Evolutionary conservation across 2,329 filamentous ascomycete species (phyloP), one percentile per base, ranked within the genome.

Genomic region (Trematosphaeria pertusa): DNA sequence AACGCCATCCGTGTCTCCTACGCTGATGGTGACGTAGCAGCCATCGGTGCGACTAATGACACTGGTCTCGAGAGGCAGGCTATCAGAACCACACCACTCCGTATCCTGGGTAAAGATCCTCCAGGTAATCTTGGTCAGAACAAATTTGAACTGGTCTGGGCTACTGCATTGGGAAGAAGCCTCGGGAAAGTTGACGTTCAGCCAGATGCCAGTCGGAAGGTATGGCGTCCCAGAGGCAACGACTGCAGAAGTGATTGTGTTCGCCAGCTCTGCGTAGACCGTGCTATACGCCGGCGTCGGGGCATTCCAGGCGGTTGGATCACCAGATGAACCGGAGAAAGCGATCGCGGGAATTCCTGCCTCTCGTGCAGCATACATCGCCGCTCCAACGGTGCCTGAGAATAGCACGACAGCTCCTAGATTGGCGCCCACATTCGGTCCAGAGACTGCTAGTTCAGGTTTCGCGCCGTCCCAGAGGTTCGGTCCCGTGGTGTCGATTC

Each of bases 181-280:
- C 46, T 75, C 68, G 4, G 83, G 83, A 59, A 87, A 87, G 71
- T 89, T 89, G 58, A 89, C 85, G 56, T 89, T 89, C 22, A 89
- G 77, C 65, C 79, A 88, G 2, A 82, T 76, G 35, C 79, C 76
- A 0, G 73, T 59, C 0, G 87, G 86, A 3, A 89, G 75, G 61
- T 87, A 88, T 0, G 87, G 87, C 30, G 75, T 75, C 30, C 84
- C 84, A 0, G 79, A 76, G 1, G 68, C 74, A 20, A 87, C 62
- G 30, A 89, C 60, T 2, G 74, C 73, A 39, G 81, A 71, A 6
- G 83, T 85, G 5, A 89, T 62, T 19, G 79, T 81, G 10, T 79
- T 72, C 1, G 86, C 81, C 4, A 89, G 76, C 40, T 86, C 77
- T 3, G 83, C 84, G 58, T 89, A 89, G n/a, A 88, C 68, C 10